phyloP scores from a whole-genome alignment of 1,284 basidiomycete genomes.

The Pholiota adiposa region DNA sequence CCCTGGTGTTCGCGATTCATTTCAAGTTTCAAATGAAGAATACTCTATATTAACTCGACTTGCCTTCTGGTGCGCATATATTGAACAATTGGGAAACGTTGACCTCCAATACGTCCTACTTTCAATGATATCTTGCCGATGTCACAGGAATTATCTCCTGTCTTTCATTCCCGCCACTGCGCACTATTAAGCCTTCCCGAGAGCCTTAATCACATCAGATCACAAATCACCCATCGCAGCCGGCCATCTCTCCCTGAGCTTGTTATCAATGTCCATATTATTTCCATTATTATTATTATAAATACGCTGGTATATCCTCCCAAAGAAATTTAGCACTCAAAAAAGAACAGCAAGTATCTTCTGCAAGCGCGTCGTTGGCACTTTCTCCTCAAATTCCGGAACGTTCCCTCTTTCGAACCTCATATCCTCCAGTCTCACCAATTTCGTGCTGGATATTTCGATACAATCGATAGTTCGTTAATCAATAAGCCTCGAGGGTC shows the following conservation, averaged over 20 bases:
- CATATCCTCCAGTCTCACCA: constrained; percentile 18
- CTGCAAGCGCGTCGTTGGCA: constrained; percentile 14
- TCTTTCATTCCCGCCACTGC: neutral
- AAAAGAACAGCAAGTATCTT: constrained; percentile 18
- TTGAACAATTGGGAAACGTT: neutral
- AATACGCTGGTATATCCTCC: too few relatives aligned
- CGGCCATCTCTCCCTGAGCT: too few relatives aligned
- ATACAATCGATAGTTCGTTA: neutral
- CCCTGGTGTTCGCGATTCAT: too few relatives aligned
- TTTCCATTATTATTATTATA: too few relatives aligned
- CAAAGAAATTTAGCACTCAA: neutral
- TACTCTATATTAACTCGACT: too few relatives aligned
- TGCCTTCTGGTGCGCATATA: neutral
- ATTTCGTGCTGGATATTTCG: constrained; percentile 8
- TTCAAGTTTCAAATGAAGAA: too few relatives aligned
- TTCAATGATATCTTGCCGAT: neutral
- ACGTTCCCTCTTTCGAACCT: constrained; percentile 17
- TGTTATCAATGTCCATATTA: neutral
- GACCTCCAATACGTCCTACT: neutral
- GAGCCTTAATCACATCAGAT: too few relatives aligned
- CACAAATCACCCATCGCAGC: too few relatives aligned
- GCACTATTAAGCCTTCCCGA: neutral
- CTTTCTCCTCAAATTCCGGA: constrained; percentile 17
- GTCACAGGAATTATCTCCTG: neutral
- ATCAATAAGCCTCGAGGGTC: neutral